Conservation (phyloP, 73 alveolate species). For the Paramecium caudatum region DNA sequence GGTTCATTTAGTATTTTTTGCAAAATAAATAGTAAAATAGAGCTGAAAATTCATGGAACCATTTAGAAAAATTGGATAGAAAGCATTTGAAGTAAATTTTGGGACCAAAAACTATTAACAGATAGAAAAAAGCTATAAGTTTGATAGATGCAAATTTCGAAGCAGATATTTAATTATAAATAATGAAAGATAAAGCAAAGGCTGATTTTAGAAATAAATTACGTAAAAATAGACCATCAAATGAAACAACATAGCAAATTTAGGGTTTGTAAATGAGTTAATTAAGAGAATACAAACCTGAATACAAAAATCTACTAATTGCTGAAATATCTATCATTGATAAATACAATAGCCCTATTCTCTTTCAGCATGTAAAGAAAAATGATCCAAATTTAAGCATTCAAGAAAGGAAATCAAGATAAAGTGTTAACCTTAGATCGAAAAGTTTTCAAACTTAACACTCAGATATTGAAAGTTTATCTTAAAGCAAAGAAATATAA, state of each 20-base stretch:
- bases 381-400: background rate
- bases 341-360: background rate
- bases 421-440: slow-evolving; percentile 29
- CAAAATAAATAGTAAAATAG: background rate
- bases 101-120: slow-evolving; percentile 24
- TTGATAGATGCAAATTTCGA: background rate
- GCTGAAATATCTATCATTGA: background rate
- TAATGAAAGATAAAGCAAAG: background rate
- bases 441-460: background rate
- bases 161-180: background rate
- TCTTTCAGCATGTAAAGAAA: background rate
- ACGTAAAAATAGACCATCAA: background rate
- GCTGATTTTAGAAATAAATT: slow-evolving; percentile 34
- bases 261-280: background rate
- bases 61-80: background rate
- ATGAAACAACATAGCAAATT: background rate
- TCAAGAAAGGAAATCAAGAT: slow-evolving; percentile 4
- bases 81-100: background rate
- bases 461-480: background rate
- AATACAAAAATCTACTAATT: background rate
- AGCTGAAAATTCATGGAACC: slow-evolving; percentile 22
- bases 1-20: background rate
- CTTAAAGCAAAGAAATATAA: background rate
- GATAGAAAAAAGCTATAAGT: slow-evolving; percentile 39
- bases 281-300: background rate